Percentiles rank a stretch among this genome's conserved stretches.
These are phyloP conservation scores for Candida peoriensis DNA, from an alignment of 805 yeast species.

Conservation along the genomic window DNA sequence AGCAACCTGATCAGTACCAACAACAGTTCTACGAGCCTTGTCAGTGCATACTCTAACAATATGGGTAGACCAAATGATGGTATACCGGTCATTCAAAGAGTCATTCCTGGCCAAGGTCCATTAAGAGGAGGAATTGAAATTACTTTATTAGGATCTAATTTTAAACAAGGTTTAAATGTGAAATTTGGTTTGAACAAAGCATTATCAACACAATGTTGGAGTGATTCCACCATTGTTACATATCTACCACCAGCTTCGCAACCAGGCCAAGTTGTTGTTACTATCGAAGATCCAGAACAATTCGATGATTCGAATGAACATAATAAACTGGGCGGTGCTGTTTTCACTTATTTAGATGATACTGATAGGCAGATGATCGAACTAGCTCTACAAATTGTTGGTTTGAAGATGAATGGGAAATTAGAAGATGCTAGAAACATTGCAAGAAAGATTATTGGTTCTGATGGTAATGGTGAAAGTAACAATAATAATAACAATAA, in stretches of 20 bases:
- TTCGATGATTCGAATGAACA: conserved; percentile 8
- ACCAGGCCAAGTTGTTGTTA: conserved; percentile 88
- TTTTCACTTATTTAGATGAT: conserved; percentile 91
- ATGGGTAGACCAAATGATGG: conserved; percentile 1
- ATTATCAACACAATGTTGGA: conserved; percentile 92
- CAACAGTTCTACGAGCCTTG: conserved; percentile 10
- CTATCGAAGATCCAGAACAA: conserved; percentile 56
- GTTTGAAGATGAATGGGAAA: conserved; percentile 93
- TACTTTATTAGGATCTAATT: conserved; percentile 82
- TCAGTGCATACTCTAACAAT: conserved; percentile 1
- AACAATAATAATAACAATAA: conserved; percentile 16
- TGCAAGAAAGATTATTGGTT: conserved; percentile 85
- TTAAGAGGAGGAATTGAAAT: conserved; percentile 95
- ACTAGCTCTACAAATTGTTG: conserved; percentile 92
- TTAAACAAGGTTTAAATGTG: conserved; percentile 76
- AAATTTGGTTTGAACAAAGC: conserved; percentile 82
- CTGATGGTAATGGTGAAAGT: conserved; percentile 31
- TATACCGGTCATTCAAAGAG: conserved; percentile 54
- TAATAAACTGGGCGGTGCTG: conserved; percentile 26
- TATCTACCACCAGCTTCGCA: conserved; percentile 86
- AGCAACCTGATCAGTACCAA: conserved; percentile 6
- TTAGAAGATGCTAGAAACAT: conserved; percentile 92
- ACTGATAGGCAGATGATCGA: conserved; percentile 93
- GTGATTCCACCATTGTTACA: conserved; percentile 88
- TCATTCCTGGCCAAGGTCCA: conserved; percentile 95